A percentile compares a stretch with the other conserved stretches of the same genome.
These are phyloP conservation scores for Xylariaceae sp. DNA, from an alignment of 2,329 filamentous ascomycete species.

Conservation along the genomic window DNA sequence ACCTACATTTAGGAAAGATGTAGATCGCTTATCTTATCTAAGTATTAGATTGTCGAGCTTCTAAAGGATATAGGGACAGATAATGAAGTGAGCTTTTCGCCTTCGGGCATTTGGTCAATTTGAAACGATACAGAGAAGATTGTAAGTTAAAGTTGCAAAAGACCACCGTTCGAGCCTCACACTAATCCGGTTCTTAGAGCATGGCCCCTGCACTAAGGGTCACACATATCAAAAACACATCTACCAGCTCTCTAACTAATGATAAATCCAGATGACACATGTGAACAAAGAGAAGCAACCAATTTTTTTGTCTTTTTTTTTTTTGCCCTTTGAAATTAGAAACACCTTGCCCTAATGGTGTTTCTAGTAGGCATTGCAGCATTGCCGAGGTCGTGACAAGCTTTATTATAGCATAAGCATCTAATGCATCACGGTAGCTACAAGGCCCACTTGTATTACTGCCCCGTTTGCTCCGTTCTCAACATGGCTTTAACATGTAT, in stretches of 20 bases:
- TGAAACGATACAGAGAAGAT: conserved; percentile 23
- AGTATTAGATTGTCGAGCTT: neutral
- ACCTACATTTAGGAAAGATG: neutral
- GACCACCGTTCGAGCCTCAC: neutral
- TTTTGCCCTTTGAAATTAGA: no score
- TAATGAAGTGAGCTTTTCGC: neutral
- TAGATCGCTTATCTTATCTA: neutral
- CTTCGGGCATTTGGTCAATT: conserved; percentile 8
- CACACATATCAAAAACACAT: conserved; percentile 82
- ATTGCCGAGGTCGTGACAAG: no score
- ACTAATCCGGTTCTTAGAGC: conserved; percentile 38
- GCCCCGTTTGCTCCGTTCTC: no score
- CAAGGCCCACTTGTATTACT: no score
- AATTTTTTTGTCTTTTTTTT: conserved; percentile 52
- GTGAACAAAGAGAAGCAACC: conserved; percentile 72
- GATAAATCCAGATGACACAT: no score
- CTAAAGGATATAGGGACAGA: neutral
- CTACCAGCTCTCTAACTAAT: no score
- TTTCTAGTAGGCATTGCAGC: no score
- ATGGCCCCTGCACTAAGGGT: conserved; percentile 88
- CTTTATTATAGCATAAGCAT: no score
- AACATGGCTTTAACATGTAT: no score
- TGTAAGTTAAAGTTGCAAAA: no score
- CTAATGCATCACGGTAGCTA: no score
- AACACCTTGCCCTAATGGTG: no score